phyloP scores from a whole-genome alignment of 108 stramenopile species.

The Cyclotella choctawhatcheeana region DNA sequence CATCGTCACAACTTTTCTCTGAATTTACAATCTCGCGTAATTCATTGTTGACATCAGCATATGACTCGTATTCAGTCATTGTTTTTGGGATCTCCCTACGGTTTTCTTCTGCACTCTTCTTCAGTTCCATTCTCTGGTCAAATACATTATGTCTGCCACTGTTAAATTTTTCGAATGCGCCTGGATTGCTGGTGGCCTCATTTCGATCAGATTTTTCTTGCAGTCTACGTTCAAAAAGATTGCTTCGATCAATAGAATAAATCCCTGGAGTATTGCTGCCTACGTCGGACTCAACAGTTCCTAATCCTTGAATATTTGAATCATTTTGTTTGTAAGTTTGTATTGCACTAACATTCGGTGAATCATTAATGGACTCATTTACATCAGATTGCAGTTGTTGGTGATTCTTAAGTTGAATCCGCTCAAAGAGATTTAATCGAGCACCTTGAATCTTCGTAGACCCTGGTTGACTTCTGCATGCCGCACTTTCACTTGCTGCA shows the following conservation, averaged over 20 bases:
- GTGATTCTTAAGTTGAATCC: not conserved
- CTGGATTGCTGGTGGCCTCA: not conserved
- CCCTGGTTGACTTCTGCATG: too few relatives aligned
- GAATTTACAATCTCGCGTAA: not conserved
- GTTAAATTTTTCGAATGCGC: not conserved
- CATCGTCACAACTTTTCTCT: slow-evolving; percentile 3
- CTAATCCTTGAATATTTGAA: not conserved
- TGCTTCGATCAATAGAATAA: not conserved
- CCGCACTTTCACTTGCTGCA: too few relatives aligned
- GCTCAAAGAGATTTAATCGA: not conserved
- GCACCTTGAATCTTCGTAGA: too few relatives aligned
- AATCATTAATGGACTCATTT: not conserved
- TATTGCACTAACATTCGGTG: too few relatives aligned
- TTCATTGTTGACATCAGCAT: not conserved
- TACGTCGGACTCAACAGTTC: not conserved
- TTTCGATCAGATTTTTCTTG: not conserved
- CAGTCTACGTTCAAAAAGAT: not conserved
- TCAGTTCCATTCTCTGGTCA: not conserved
- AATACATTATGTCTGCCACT: not conserved
- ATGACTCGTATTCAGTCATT: not conserved
- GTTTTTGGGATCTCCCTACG: too few relatives aligned
- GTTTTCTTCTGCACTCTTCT: too few relatives aligned
- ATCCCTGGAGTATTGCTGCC: not conserved
- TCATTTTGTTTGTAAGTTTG: not conserved
- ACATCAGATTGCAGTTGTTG: not conserved